Base-by-base conservation (phyloP, 2,329 filamentous ascomycete species). In the Aspergillus pseudonomiae region DNA sequence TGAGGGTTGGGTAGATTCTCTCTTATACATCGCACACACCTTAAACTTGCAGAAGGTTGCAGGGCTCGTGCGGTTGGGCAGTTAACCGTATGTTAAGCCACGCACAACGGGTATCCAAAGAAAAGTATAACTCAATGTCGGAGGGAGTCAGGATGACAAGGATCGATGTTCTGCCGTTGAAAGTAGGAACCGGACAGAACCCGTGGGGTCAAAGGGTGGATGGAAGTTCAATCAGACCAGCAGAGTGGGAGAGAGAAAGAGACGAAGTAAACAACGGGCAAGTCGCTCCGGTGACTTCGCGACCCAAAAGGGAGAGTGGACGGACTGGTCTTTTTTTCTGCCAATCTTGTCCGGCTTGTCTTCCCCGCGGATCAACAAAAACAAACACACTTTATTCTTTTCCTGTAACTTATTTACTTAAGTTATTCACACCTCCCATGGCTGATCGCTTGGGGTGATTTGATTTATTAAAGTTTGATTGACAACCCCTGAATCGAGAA, bases 211-310 rank as follows among this genome's bases (percentile, higher is more conserved):
- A 11, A 28, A 52, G 30, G 28, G 32, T 7, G 7, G 39, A 19
- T 39, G 11, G 30, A 36, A 55, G 21, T 53, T 39, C 52, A 55
- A 55, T 39, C 19, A 41, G 32, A 32, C 34, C 26, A 53, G 43
- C 16, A 60, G 48, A 32, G 56, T 41, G 50, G 43, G 54, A 53
- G 6, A 41, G 21, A 41, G 56, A 52, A 45, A 30, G 46, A 64
- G 48, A 53, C 21, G 48, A 58, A 61, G 65, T 71, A 68, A 71
- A 70, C 67, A 70, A 69, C 59, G 56, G 63, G 58, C 62, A 65
- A 65, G 65, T 68, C 67, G 65, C 70, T 72, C 66, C 67, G 70
- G 68, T 69, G 68, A 71, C 67, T 68, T 69, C 58, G 65, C 63
- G 65, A 68, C 61, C 62, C 65, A 62, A 65, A 60, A 63, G 64